These are phyloP conservation scores for Curvularia sp. DNA, from an alignment of 2,329 filamentous ascomycete genomes.

Conservation along the genomic window DNA sequence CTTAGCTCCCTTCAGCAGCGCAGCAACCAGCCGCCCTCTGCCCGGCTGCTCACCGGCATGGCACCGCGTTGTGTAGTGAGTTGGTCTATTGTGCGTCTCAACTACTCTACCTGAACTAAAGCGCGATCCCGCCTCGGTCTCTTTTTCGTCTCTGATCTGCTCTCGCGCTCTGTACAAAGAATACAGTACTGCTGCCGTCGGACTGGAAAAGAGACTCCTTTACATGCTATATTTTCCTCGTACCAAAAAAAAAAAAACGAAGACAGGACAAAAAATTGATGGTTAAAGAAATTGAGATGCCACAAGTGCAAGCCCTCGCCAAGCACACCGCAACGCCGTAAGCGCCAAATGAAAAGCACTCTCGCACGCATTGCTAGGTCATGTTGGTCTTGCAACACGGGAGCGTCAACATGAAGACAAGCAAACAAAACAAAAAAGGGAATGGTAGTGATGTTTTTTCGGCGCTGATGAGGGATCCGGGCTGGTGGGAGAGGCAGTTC, in stretches of 20 bases:
- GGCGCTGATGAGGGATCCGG: slow-evolving; percentile 36
- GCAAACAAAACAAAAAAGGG: slow-evolving; percentile 10
- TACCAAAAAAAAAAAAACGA: slow-evolving; percentile 22
- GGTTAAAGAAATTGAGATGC: slow-evolving; percentile 33
- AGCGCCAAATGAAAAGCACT: slow-evolving; percentile 36
- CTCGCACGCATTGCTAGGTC: slow-evolving; percentile 29
- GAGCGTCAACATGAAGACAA: slow-evolving; percentile 34
- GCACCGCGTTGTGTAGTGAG: slow-evolving; percentile 16
- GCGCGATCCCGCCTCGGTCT: slow-evolving; percentile 17
- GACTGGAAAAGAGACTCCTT: slow-evolving; percentile 33
- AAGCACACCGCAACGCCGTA: slow-evolving; percentile 35
- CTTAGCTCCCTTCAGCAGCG: slow-evolving; percentile 11
- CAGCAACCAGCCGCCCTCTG: neutral
- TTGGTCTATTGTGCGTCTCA: slow-evolving; percentile 31
- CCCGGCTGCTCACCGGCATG: neutral
- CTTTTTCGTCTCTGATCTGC: slow-evolving; percentile 10
- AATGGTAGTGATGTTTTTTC: slow-evolving; percentile 25
- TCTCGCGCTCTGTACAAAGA: slow-evolving; percentile 19
- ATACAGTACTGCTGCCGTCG: slow-evolving; percentile 18
- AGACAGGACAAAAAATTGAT: slow-evolving; percentile 17
- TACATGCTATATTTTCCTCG: slow-evolving; percentile 41
- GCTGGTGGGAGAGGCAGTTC: slow-evolving; percentile 32
- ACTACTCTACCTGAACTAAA: slow-evolving; percentile 33
- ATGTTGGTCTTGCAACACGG: slow-evolving; percentile 27
- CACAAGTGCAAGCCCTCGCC: slow-evolving; percentile 28